A percentile compares a stretch with the other conserved stretches of the same genome.
These are phyloP conservation scores for Hyphopichia buzzinii DNA, from an alignment of 1,139 yeast species.

Conservation along the genomic window DNA sequence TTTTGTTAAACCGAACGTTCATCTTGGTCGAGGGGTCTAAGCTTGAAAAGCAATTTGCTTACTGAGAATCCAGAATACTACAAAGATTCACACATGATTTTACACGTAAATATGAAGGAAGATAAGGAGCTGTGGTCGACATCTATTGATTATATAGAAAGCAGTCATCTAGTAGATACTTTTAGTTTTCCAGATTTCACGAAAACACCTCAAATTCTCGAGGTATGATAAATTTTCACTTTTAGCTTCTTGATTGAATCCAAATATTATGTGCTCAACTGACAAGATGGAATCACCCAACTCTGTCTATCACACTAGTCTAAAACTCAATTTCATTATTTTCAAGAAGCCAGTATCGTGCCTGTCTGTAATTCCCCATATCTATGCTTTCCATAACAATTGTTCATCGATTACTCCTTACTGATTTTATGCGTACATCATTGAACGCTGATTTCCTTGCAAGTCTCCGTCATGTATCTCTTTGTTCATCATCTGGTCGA, in stretches of 20 bases:
- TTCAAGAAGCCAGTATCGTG: conserved; percentile 5
- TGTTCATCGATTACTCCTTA: background rate
- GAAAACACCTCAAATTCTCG: too few species aligned
- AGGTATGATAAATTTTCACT: too few species aligned
- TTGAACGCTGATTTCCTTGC: background rate
- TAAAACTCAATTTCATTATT: background rate
- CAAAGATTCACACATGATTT: conserved; percentile 4
- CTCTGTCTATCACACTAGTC: background rate
- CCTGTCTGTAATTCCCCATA: background rate
- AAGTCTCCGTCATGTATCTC: conserved; percentile 3
- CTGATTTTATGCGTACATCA: background rate
- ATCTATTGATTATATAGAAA: conserved; percentile 6
- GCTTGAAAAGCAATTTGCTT: background rate
- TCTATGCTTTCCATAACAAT: background rate
- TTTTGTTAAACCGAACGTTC: background rate
- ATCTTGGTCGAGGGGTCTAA: conserved; percentile 3
- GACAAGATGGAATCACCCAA: conserved; percentile 2
- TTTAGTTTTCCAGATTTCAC: too few species aligned
- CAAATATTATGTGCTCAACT: background rate
- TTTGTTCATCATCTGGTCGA: background rate
- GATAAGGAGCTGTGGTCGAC: conserved; percentile 5
- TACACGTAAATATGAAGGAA: conserved; percentile 2
- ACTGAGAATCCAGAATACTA: background rate
- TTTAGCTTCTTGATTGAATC: too few species aligned
- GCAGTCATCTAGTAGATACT: conserved; percentile 1